Evolutionary conservation across 768 basidiomycete species (phyloP).

Genomic region (Panellus pusillus): DNA sequence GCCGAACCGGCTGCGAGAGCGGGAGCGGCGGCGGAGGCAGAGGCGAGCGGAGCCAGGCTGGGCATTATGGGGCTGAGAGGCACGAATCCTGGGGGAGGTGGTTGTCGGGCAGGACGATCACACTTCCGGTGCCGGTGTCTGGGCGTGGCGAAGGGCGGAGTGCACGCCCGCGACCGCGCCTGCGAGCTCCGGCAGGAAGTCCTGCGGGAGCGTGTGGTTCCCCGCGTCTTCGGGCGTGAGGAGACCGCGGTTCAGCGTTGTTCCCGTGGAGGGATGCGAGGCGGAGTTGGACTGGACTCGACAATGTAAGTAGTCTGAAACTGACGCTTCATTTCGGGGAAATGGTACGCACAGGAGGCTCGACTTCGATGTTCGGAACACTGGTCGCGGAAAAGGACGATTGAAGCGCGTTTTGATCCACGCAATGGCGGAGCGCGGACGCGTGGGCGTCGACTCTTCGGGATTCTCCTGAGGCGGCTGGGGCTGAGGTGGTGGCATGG

Average conservation of each 20-base stretch:
- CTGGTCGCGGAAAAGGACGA: constrained; percentile 32
- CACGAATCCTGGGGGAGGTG: constrained; percentile 39
- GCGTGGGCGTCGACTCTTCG: constrained; percentile 5
- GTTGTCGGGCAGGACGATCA: constrained; percentile 30
- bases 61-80: constrained; percentile 35
- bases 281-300: constrained; percentile 39
- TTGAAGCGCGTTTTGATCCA: constrained; percentile 29
- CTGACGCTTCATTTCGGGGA: background rate
- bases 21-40: background rate
- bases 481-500: background rate
- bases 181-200: constrained; percentile 10
- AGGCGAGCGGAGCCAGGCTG: background rate
- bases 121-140: constrained; percentile 9
- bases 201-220: constrained; percentile 24
- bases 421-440: constrained; percentile 21
- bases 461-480: background rate
- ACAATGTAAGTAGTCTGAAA: background rate
- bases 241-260: constrained; percentile 37
- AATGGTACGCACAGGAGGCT: constrained; percentile 42
- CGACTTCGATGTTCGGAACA: constrained; percentile 44
- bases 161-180: constrained; percentile 2
- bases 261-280: constrained; percentile 32
- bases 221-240: constrained; percentile 43
- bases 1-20: background rate
- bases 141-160: background rate